Evolutionary conservation across 352 stramenopile genomes (phyloP).

Genomic region (Globisporangium orthogonon): DNA sequence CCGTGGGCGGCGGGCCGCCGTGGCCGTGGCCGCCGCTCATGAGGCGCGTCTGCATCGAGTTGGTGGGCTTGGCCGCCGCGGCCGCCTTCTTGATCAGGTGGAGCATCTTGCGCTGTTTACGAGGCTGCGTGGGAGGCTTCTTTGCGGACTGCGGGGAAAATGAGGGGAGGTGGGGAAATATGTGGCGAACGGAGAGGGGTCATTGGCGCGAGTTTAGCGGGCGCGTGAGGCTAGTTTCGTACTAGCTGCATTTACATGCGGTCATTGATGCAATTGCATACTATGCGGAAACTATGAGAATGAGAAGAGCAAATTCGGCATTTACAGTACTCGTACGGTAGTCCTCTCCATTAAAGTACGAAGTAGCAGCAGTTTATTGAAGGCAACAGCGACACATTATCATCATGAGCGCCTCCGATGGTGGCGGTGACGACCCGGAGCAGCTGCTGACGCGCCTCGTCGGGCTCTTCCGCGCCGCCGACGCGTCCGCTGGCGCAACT

Average conservation of each 20-base stretch:
- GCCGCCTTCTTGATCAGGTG: conserved; percentile 72
- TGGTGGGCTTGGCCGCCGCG: conserved; percentile 43
- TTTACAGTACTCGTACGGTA: too few species aligned
- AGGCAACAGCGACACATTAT: too few species aligned
- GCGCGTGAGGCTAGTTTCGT: too few species aligned
- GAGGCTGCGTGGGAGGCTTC: neutral
- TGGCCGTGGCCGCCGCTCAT: conserved; percentile 70
- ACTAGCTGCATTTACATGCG: too few species aligned
- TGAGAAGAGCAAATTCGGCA: too few species aligned
- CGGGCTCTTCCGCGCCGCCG: conserved; percentile 15
- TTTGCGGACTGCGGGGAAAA: neutral
- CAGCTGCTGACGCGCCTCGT: conserved; percentile 20
- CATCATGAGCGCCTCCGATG: neutral
- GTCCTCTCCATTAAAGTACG: too few species aligned
- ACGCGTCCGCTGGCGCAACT: conserved; percentile 2
- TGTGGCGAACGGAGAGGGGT: neutral
- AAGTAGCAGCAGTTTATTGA: too few species aligned
- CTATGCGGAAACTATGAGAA: too few species aligned
- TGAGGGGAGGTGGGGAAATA: neutral
- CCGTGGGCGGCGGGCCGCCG: conserved; percentile 48
- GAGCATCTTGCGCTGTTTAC: conserved; percentile 34
- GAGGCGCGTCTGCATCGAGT: conserved; percentile 52
- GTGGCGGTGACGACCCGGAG: neutral
- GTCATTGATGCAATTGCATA: too few species aligned
- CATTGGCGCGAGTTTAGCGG: neutral